Evolutionary conservation across 2,329 filamentous ascomycete genomes (phyloP).

Genomic region (Talaromyces sp.): DNA sequence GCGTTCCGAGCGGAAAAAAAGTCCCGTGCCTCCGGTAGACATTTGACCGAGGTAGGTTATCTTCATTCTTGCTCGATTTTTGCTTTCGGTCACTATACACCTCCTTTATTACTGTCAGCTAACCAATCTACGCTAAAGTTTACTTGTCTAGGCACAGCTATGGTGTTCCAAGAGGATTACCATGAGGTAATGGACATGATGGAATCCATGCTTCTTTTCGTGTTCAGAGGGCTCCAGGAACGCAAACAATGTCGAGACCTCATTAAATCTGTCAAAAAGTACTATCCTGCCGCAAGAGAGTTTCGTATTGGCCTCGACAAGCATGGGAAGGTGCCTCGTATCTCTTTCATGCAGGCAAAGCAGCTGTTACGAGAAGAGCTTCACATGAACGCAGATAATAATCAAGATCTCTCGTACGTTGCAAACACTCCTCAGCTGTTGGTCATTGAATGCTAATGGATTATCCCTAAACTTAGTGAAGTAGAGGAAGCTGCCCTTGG

Average conservation of each 20-base stretch:
- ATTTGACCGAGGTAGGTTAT: background rate
- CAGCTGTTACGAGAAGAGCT: background rate
- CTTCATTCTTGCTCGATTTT: background rate
- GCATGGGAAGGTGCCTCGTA: background rate
- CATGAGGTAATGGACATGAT: background rate
- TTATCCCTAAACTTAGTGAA: background rate
- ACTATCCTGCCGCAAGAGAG: background rate
- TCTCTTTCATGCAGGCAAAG: background rate
- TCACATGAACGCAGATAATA: background rate
- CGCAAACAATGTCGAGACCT: background rate
- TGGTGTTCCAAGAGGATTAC: background rate
- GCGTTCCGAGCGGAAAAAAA: background rate
- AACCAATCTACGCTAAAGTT: background rate
- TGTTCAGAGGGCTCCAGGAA: background rate
- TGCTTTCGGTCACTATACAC: background rate
- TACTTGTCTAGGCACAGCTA: background rate
- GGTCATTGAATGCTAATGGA: background rate
- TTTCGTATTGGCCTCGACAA: background rate
- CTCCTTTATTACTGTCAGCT: background rate
- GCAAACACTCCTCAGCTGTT: too few species aligned
- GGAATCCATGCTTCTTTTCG: background rate
- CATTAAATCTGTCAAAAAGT: background rate
- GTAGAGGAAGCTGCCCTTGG: background rate
- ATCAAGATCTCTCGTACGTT: too few species aligned
- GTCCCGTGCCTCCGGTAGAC: background rate